Evolutionary conservation across 345 rosid genomes (phyloP), one percentile per base, ranked within the genome.

Genomic region (Eucalyptus sideroxylon): DNA sequence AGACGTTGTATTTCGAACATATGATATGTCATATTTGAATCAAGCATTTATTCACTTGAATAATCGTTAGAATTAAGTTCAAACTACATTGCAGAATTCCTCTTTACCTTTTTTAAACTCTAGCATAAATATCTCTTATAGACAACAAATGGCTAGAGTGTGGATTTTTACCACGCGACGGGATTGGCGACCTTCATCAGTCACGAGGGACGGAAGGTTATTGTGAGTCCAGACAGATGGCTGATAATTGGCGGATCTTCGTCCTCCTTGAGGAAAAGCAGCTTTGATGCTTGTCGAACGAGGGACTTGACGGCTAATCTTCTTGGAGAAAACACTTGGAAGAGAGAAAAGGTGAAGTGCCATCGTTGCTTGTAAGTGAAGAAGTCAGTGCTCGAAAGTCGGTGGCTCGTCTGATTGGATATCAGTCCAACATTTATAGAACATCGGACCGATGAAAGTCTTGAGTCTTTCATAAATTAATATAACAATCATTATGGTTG

Each of bases 11-110:
- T 3, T 53, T 65, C 1, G 10, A 14, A 65, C n/a, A 65, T 14
- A 30, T 0, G 0, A 30, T 62, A 4, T 30, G 8, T 7, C 3
- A 0, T 65, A 15, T 15, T 30, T 8, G 0, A 13, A 60, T 4
- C 69, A 27, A 60, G 69, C 31, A 27, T 60, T 60, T 60, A 60
- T 24, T 56, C 5, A 53, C 56, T 53, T 53, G 56, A 53, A 53
- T 53, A 53, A 53, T 19, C 0, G 0, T 19, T 53, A 53, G 10
- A 53, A 8, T 53, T 53, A 53, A 53, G 56, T 53, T 53, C 3
- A 0, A 56, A 23, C 30, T 56, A 24, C 5, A 0, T 23, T 56
- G 62, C 62, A 24, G 0, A 53, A 53, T 53, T 7, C 56, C 56
- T 53, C 24, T 53, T 53, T 8, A 53, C 24, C 56, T 19, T 53